Conservation (phyloP, 768 basidiomycete species). For the Piloderma croceum region DNA sequence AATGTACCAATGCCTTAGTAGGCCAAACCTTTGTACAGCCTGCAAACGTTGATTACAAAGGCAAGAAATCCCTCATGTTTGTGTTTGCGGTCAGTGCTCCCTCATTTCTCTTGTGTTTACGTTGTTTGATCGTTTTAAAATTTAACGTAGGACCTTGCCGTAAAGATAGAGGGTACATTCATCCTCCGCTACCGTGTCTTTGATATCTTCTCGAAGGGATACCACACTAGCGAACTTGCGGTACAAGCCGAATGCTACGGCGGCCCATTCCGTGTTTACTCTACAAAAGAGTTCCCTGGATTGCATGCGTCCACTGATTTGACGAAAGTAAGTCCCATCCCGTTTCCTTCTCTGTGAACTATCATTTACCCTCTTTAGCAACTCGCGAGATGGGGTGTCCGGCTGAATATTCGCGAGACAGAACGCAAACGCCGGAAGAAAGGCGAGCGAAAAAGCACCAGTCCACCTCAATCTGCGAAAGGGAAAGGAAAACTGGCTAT, state of each 20-base stretch:
- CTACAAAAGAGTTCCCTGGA: slow-evolving; percentile 69
- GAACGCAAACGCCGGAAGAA: slow-evolving; percentile 33
- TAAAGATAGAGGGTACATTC: slow-evolving; percentile 62
- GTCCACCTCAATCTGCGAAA: neutral
- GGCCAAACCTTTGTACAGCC: slow-evolving; percentile 61
- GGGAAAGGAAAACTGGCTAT: neutral
- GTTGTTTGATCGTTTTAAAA: neutral
- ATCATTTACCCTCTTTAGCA: slow-evolving; percentile 16
- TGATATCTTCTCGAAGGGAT: slow-evolving; percentile 46
- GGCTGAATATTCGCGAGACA: slow-evolving; percentile 32
- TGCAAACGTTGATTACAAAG: slow-evolving; percentile 48
- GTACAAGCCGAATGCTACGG: slow-evolving; percentile 65
- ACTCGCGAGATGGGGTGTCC: slow-evolving; percentile 29
- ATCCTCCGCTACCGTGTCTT: slow-evolving; percentile 62
- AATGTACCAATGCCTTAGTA: slow-evolving; percentile 47
- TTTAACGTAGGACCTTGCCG: slow-evolving; percentile 55
- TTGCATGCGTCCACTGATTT: slow-evolving; percentile 60
- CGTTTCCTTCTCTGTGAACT: slow-evolving; percentile 5
- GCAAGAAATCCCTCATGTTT: slow-evolving; percentile 53
- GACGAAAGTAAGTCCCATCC: slow-evolving; percentile 45
- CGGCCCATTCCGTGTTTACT: slow-evolving; percentile 58
- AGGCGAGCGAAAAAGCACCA: slow-evolving; percentile 4
- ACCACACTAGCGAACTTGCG: slow-evolving; percentile 27
- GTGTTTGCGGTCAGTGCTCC: slow-evolving; percentile 52
- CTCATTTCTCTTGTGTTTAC: slow-evolving; percentile 5